Evolutionary conservation across 2,329 filamentous ascomycete species (phyloP).

Genomic region (Trichophyton verrucosum): DNA sequence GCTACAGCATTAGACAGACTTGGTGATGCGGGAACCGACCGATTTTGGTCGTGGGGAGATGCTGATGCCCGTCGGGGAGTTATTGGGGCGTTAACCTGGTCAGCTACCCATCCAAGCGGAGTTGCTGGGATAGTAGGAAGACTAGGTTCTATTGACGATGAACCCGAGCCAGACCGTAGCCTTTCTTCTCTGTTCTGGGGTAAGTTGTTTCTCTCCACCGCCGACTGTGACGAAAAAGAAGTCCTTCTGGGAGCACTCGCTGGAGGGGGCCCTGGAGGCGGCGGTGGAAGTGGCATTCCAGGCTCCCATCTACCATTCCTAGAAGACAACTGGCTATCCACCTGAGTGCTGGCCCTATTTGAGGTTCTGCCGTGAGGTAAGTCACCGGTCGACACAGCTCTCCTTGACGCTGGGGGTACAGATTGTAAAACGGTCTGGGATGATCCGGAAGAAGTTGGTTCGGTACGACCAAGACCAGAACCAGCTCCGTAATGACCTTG

Average conservation of each 20-base stretch:
- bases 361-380: slow-evolving; percentile 25
- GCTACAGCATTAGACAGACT: background rate
- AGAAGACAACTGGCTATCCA: slow-evolving; percentile 16
- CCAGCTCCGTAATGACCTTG: background rate
- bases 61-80: background rate
- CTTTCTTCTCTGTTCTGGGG: background rate
- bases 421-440: background rate
- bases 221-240: background rate
- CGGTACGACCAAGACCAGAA: background rate
- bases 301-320: slow-evolving; percentile 27
- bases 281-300: slow-evolving; percentile 37
- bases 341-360: slow-evolving; percentile 24
- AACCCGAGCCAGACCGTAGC: background rate
- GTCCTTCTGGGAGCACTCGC: slow-evolving; percentile 9
- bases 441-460: background rate
- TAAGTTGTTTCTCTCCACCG: background rate
- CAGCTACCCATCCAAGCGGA: slow-evolving; percentile 33
- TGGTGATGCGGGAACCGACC: background rate
- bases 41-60: background rate
- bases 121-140: slow-evolving; percentile 6
- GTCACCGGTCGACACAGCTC: slow-evolving; percentile 35
- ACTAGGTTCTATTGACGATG: background rate
- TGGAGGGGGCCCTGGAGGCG: slow-evolving; percentile 36
- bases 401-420: slow-evolving; percentile 28
- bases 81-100: slow-evolving; percentile 9